These are phyloP conservation scores for Hypoxylon cercidicola DNA, from an alignment of 495 filamentous ascomycete species.

Conservation along the genomic window DNA sequence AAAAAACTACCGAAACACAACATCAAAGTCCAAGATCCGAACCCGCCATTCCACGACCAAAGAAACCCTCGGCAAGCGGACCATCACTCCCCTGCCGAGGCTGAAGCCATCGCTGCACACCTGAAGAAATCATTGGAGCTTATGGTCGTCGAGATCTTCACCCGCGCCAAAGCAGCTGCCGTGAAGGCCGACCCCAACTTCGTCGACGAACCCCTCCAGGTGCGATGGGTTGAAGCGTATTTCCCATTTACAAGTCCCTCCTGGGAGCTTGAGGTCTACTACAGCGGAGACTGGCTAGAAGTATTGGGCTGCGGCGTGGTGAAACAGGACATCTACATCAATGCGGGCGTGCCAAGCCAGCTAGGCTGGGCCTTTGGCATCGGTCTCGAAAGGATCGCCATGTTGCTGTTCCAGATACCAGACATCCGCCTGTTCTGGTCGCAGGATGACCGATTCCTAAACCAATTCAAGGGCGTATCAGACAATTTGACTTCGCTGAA, in stretches of 20 bases:
- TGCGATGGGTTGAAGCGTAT: constrained; percentile 96
- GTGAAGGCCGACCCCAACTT: constrained; percentile 59
- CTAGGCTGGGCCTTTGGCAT: constrained; percentile 97
- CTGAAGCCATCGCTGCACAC: constrained; percentile 83
- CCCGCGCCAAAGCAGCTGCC: constrained; percentile 75
- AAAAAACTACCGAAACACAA: constrained; percentile 73
- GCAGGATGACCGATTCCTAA: constrained; percentile 79
- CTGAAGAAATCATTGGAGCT: constrained; percentile 89
- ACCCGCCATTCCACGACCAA: constrained; percentile 79
- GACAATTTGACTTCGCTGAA: constrained; percentile 60
- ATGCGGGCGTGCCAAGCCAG: constrained; percentile 77
- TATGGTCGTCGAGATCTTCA: constrained; percentile 90
- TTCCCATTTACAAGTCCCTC: constrained; percentile 95
- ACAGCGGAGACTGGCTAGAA: constrained; percentile 94
- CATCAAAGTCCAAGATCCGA: constrained; percentile 83
- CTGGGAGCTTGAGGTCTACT: constrained; percentile 96
- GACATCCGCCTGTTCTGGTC: constrained; percentile 99
- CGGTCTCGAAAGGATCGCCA: constrained; percentile 92
- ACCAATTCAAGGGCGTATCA: constrained; percentile 75
- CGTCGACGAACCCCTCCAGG: constrained; percentile 73
- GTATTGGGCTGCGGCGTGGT: constrained; percentile 93
- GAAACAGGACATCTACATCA: constrained; percentile 78
- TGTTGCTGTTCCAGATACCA: constrained; percentile 94
- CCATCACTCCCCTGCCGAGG: constrained; percentile 78
- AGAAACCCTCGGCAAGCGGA: constrained; percentile 83